These are phyloP conservation scores for Malbranchea zuffiana DNA, from an alignment of 2,329 filamentous ascomycete genomes.

Conservation along the genomic window DNA sequence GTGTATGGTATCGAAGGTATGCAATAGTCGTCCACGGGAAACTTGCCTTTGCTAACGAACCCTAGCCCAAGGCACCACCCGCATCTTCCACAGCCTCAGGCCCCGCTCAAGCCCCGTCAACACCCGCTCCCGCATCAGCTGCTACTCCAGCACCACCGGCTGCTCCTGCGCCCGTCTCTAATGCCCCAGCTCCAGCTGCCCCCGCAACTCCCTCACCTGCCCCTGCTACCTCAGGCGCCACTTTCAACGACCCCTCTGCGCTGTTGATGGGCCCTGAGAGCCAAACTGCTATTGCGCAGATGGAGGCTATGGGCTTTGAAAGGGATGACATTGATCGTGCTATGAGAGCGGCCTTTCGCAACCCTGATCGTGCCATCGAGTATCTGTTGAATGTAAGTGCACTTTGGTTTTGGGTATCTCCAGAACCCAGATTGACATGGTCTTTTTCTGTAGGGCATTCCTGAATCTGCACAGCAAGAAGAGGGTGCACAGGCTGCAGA, in stretches of 20 bases:
- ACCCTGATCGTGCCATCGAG: constrained; percentile 93
- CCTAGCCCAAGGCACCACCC: constrained; percentile 45
- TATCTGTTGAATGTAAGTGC: constrained; percentile 74
- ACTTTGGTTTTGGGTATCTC: not conserved
- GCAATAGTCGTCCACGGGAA: not conserved
- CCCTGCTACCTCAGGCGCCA: constrained; percentile 24
- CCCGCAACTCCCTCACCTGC: constrained; percentile 16
- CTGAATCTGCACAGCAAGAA: constrained; percentile 65
- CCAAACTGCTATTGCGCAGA: constrained; percentile 71
- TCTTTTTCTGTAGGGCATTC: constrained; percentile 60
- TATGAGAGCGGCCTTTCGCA: constrained; percentile 93
- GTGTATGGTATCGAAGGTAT: constrained; percentile 94
- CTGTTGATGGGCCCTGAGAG: constrained; percentile 77
- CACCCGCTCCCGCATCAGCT: constrained; percentile 12
- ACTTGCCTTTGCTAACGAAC: constrained; percentile 3
- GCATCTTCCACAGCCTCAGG: constrained; percentile 20
- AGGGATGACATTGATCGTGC: constrained; percentile 79
- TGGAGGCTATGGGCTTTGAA: constrained; percentile 96
- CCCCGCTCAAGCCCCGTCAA: constrained; percentile 29
- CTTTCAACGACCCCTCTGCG: constrained; percentile 64
- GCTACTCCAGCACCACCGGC: constrained; percentile 12
- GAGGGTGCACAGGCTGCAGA: constrained; percentile 28
- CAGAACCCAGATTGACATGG: not conserved
- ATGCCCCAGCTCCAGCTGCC: constrained; percentile 9
- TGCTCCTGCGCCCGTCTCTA: constrained; percentile 14